Conservation (phyloP, 2,329 filamentous ascomycete genomes). For the Seiridium cupressi region DNA sequence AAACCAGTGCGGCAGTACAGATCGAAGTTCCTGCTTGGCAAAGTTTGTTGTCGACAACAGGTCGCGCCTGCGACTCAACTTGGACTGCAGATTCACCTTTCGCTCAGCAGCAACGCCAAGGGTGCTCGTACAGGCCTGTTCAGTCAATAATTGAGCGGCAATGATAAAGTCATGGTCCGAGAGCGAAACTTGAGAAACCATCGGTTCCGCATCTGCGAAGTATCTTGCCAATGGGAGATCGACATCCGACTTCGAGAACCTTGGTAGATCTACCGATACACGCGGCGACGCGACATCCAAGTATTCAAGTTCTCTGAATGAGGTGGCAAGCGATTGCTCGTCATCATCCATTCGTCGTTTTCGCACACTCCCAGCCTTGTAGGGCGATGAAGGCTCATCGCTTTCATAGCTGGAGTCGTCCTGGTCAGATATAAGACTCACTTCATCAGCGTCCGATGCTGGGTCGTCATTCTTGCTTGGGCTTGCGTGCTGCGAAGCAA, state of each 20-base stretch:
- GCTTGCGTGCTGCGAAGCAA: conserved; percentile 34
- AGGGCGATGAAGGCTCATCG: conserved; percentile 47
- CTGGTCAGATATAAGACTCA: conserved; percentile 53
- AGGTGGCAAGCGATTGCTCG: conserved; percentile 49
- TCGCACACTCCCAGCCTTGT: conserved; percentile 44
- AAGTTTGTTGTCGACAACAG: conserved; percentile 42
- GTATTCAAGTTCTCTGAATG: conserved; percentile 47
- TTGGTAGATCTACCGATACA: conserved; percentile 47
- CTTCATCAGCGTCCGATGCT: conserved; percentile 45
- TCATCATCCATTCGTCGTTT: conserved; percentile 50
- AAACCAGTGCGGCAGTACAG: conserved; percentile 43
- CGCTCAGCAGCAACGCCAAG: conserved; percentile 29
- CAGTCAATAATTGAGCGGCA: conserved; percentile 68
- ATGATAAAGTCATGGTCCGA: conserved; percentile 62
- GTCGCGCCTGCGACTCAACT: conserved; percentile 34
- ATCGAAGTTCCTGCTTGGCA: conserved; percentile 47
- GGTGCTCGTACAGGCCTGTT: conserved; percentile 60
- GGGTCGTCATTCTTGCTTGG: conserved; percentile 36
- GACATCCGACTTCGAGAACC: conserved; percentile 45
- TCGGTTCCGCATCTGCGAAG: conserved; percentile 59
- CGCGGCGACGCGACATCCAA: conserved; percentile 45
- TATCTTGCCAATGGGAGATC: conserved; percentile 53
- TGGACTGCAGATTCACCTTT: conserved; percentile 24
- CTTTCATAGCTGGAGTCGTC: conserved; percentile 52
- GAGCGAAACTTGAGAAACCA: conserved; percentile 40